Evolutionary conservation across 2,329 filamentous ascomycete species (phyloP).

Genomic region (Trichoderma polysporum): DNA sequence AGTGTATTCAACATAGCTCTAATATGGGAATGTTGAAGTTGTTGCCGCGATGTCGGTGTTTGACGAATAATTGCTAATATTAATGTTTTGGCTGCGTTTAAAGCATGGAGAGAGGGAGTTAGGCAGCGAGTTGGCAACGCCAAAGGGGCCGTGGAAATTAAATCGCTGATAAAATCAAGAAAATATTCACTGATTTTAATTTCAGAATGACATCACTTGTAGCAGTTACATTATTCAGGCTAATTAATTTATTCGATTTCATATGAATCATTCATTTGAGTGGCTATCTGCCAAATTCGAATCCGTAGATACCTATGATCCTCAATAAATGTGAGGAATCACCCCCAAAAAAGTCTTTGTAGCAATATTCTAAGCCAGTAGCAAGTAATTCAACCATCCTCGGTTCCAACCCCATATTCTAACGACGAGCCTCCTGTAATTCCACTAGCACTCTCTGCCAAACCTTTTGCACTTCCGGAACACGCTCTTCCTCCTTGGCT

Average conservation of each 20-base stretch:
- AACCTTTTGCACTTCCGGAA: conserved; percentile 46
- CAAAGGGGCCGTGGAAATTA: neutral
- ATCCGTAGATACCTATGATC: neutral
- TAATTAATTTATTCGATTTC: neutral
- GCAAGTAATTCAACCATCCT: neutral
- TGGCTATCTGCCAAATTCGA: neutral
- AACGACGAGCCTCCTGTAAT: conserved; percentile 24
- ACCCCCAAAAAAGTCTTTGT: neutral
- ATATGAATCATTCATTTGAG: neutral
- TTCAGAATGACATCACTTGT: neutral
- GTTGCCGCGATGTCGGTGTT: neutral
- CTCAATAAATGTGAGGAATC: neutral
- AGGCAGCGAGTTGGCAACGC: neutral
- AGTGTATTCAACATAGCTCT: neutral
- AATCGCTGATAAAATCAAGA: neutral
- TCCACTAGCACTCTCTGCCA: conserved; percentile 40
- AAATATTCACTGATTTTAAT: neutral
- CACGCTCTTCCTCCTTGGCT: conserved; percentile 44
- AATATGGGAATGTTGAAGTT: neutral
- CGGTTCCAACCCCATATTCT: neutral
- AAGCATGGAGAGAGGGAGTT: neutral
- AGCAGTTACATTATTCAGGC: neutral
- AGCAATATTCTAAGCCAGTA: neutral
- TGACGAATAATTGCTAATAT: neutral
- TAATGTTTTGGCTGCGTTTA: neutral